Conservation (phyloP, 306 rosid genomes). For the Hylodesmum podocarpum region DNA sequence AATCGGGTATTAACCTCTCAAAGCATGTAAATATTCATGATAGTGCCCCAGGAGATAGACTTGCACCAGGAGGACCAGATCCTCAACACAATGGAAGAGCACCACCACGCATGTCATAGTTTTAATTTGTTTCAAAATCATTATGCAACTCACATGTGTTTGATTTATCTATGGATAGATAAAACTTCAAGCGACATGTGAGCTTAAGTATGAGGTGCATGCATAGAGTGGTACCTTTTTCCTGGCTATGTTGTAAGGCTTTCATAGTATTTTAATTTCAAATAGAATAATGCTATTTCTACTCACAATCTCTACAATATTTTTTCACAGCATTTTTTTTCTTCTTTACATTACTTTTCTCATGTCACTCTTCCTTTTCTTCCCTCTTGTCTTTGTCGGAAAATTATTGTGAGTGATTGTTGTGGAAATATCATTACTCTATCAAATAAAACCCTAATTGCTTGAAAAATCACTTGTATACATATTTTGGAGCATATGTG, state of each 20-base stretch:
- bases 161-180: not conserved
- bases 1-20: constrained; percentile 34
- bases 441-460: not conserved
- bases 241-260: not conserved
- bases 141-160: not conserved
- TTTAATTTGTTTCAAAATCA: not conserved
- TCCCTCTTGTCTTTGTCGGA: not conserved
- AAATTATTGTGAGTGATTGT: not conserved
- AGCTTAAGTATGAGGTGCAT: not conserved
- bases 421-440: constrained; percentile 2
- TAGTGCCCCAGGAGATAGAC: constrained; percentile 31
- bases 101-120: not conserved
- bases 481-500: not conserved
- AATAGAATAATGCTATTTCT: constrained; percentile 1
- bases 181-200: not conserved
- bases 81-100: constrained; percentile 41
- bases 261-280: not conserved
- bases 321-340: not conserved
- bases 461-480: not conserved
- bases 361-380: not conserved
- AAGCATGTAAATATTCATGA: constrained; percentile 11
- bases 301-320: not conserved
- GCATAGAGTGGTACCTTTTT: not conserved
- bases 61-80: constrained; percentile 58
- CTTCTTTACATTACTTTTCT: not conserved